A percentile compares a stretch with the other conserved stretches of the same genome.
These are phyloP conservation scores for Aphanomyces stellatus DNA, from an alignment of 352 stramenopile species.

Conservation along the genomic window DNA sequence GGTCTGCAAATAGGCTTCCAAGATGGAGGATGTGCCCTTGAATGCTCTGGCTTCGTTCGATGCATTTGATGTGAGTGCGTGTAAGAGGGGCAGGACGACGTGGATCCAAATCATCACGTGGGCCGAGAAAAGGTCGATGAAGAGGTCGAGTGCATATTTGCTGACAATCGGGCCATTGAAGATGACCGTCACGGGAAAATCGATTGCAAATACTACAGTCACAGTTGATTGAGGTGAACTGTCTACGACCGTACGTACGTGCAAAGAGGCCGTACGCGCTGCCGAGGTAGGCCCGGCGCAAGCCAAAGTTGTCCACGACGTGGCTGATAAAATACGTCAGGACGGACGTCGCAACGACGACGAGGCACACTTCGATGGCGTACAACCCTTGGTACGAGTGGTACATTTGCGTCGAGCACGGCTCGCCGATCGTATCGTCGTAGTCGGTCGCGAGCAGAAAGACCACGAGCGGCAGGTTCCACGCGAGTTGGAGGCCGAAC, in stretches of 20 bases:
- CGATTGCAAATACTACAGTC: neutral
- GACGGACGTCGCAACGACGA: neutral
- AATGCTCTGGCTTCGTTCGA: neutral
- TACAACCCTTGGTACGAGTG: neutral
- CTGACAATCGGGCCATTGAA: neutral
- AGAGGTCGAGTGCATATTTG: neutral
- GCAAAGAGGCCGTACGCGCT: neutral
- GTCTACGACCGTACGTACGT: neutral
- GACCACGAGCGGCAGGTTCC: neutral
- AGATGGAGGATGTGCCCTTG: neutral
- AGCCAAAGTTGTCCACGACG: constrained; percentile 13
- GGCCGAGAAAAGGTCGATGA: neutral
- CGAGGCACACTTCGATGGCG: neutral
- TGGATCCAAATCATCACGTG: neutral
- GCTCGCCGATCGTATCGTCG: neutral
- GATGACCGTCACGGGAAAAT: neutral
- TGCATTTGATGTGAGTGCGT: neutral
- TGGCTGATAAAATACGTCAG: neutral
- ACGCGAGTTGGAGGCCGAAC: neutral
- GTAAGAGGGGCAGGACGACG: neutral
- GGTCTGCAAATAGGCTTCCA: neutral
- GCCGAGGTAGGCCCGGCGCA: neutral
- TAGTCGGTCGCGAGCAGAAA: neutral
- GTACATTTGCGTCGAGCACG: neutral
- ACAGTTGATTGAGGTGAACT: neutral